A percentile compares a stretch with the other conserved stretches of the same genome.
Conservation (phyloP, 2,329 filamentous ascomycete species). For the Nemania abortiva region DNA sequence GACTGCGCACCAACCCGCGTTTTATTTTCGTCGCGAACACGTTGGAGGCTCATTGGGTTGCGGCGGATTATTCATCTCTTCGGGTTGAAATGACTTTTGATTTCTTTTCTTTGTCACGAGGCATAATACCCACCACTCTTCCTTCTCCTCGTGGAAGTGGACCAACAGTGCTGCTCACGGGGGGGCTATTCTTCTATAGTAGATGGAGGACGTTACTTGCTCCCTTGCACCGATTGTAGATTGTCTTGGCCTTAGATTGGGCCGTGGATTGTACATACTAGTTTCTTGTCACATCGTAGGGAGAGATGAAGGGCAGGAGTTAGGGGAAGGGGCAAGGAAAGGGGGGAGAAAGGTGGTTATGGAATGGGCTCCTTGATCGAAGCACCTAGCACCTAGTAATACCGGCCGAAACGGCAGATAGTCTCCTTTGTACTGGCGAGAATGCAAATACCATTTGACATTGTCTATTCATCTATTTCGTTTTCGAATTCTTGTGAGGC, state of each 20-base stretch:
- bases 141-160: slow-evolving; percentile 10
- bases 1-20: slow-evolving; percentile 35
- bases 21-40: slow-evolving; percentile 17
- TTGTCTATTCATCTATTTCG: neutral
- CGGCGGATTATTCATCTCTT: slow-evolving; percentile 33
- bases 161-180: slow-evolving; percentile 8
- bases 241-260: slow-evolving; percentile 19
- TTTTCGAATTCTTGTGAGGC: neutral
- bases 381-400: slow-evolving; percentile 42
- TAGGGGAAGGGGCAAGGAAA: neutral
- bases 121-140: slow-evolving; percentile 32
- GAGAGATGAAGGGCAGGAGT: slow-evolving; percentile 19
- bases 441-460: slow-evolving; percentile 22
- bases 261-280: slow-evolving; percentile 35
- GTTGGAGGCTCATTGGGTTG: slow-evolving; percentile 33
- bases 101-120: slow-evolving; percentile 30
- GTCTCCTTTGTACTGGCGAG: slow-evolving; percentile 45
- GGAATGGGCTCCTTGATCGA: slow-evolving; percentile 12
- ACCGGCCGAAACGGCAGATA: slow-evolving; percentile 45
- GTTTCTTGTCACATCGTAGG: slow-evolving; percentile 18
- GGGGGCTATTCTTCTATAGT: slow-evolving; percentile 4
- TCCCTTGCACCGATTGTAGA: slow-evolving; percentile 24
- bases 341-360: neutral
- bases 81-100: slow-evolving; percentile 20
- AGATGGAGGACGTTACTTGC: slow-evolving; percentile 6